Percentiles rank a stretch among this genome's conserved stretches.
Conservation (phyloP, 106 monocot genomes). For the Dactylorhiza incarnata region DNA sequence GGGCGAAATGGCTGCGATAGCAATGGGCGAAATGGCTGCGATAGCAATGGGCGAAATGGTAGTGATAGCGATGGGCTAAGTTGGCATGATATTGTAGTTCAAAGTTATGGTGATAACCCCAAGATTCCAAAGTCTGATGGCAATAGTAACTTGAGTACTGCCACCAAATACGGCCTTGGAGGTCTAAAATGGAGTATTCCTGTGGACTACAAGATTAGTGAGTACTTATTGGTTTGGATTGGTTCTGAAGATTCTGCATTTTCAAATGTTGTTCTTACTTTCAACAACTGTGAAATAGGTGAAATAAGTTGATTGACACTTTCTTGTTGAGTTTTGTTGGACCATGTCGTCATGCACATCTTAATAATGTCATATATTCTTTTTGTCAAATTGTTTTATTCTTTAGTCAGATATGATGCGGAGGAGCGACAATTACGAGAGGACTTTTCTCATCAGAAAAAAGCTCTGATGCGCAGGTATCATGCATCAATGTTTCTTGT, state of each 20-base stretch:
- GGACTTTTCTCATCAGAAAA: slow-evolving; percentile 52
- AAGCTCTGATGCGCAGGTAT: slow-evolving; percentile 88
- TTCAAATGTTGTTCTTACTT: slow-evolving; percentile 80
- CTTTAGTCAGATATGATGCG: slow-evolving; percentile 84
- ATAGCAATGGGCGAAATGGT: too few relatives aligned
- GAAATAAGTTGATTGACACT: slow-evolving; percentile 5
- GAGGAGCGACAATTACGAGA: slow-evolving; percentile 28
- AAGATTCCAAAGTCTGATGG: slow-evolving; percentile 14
- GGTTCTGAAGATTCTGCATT: slow-evolving; percentile 82
- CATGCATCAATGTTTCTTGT: not conserved
- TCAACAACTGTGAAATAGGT: slow-evolving; percentile 85
- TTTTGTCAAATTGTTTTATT: not conserved
- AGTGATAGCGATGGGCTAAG: slow-evolving; percentile 7
- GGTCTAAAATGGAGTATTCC: slow-evolving; percentile 71
- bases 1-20: not conserved
- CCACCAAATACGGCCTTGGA: slow-evolving; percentile 43
- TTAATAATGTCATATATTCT: not conserved
- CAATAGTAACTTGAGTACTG: slow-evolving; percentile 5
- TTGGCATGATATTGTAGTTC: not conserved
- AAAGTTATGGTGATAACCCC: slow-evolving; percentile 10
- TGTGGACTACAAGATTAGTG: slow-evolving; percentile 47
- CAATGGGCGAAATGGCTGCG: too few relatives aligned
- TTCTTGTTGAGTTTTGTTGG: not conserved
- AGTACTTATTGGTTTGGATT: slow-evolving; percentile 74
- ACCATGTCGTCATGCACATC: not conserved